Evolutionary conservation across 2,329 filamentous ascomycete genomes (phyloP).

Genomic region (Botrytis sinoallii): DNA sequence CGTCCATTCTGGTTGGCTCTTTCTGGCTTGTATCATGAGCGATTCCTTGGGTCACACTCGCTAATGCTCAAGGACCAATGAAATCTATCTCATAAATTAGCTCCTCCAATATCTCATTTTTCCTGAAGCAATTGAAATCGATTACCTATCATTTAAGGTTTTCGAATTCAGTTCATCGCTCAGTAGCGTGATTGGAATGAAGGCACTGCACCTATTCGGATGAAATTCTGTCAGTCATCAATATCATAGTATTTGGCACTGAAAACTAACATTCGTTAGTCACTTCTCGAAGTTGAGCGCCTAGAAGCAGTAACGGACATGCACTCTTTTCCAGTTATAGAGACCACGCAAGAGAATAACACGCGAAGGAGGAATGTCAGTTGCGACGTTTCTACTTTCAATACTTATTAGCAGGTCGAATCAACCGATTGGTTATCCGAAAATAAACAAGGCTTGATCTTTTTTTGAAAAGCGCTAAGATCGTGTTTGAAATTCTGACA

Average conservation of each 20-base stretch:
- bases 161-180: background rate
- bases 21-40: background rate
- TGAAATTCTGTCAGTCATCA: background rate
- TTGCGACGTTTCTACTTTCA: background rate
- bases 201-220: background rate
- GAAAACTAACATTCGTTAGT: background rate
- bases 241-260: background rate
- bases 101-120: background rate
- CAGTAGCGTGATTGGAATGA: background rate
- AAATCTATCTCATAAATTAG: background rate
- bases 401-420: background rate
- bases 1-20: background rate
- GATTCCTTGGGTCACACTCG: background rate
- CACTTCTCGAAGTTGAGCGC: background rate
- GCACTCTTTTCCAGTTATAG: background rate
- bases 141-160: background rate
- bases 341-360: background rate
- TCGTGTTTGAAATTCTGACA: background rate
- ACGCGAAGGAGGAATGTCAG: background rate
- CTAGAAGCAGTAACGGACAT: background rate
- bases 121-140: background rate
- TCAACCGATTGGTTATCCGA: background rate
- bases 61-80: background rate
- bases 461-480: background rate
- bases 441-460: background rate